Evolutionary conservation across 441 rosid species (phyloP), one percentile per base, ranked within the genome.

Genomic region (Oxalis stricta): DNA sequence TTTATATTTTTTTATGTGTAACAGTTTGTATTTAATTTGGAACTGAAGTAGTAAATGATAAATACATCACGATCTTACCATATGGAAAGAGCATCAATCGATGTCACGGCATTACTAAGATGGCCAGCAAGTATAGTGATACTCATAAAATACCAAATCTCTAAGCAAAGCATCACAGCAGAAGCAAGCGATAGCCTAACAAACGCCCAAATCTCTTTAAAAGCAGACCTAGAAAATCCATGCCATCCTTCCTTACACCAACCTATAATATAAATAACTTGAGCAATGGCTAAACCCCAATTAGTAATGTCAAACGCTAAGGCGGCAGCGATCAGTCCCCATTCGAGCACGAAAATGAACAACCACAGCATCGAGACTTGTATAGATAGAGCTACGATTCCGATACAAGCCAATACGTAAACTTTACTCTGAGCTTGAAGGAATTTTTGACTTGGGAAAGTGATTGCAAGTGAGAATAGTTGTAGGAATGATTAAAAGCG

Each of bases 71-170:
- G 17, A 28, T 29, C 67, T 64, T 12, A 86, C 94, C 94, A 80
- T 46, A 86, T 83, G 2, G 96, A 83, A 56, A 86, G 88, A 28
- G 92, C 83, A 2, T 94, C 96, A 41, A 83, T 82, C 0, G 88
- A 84, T 13, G 80, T 64, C 22, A 83, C 63, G 24, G 96, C 85
- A 41, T 86, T 72, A 31, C 66, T 78, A 50, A 80, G 92, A 53
- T 86, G 94, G 10, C 96, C 96, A 2, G 96, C 80, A 29, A 86
- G 88, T 44, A 83, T 92, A 58, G 83, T 80, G 33, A 86, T 73
- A 14, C 76, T 71, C 94, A 86, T 86, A 41, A 83, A 77, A 52
- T 86, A 86, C 96, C 94, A 86, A 69, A 86, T 78, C 77, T 86
- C 94, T n/a, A 86, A 56, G 53, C 88, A 86, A 58, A 86, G 70